phyloP scores from a whole-genome alignment of 2,329 filamentous ascomycete species.

The Epichloe gansuensis region DNA sequence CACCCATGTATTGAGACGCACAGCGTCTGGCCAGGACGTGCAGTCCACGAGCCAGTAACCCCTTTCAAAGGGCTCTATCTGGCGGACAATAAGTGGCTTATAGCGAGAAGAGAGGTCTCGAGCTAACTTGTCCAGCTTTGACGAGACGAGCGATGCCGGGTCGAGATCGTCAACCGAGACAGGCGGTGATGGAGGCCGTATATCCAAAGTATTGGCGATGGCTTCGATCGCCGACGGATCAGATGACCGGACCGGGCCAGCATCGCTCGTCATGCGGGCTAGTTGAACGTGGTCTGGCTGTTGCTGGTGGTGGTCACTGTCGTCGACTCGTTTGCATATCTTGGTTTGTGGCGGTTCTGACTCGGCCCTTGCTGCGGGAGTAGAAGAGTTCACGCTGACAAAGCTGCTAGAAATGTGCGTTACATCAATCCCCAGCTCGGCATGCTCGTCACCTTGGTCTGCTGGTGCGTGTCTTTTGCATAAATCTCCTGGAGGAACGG shows the following conservation, averaged over 20 bases:
- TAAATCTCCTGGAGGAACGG: not conserved
- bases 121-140: constrained; percentile 36
- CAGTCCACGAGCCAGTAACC: constrained; percentile 65
- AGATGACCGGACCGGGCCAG: constrained; percentile 10
- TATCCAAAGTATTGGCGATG: constrained; percentile 28
- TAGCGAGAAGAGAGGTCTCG: constrained; percentile 41
- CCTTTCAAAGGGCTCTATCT: constrained; percentile 47
- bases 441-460: constrained; percentile 1
- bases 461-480: not conserved
- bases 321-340: constrained; percentile 10
- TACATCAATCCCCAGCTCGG: constrained; percentile 10
- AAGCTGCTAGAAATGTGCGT: constrained; percentile 23
- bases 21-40: constrained; percentile 33
- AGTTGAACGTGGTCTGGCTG: constrained; percentile 8
- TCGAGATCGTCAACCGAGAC: constrained; percentile 33
- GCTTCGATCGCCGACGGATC: constrained; percentile 8
- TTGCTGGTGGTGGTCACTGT: constrained; percentile 6
- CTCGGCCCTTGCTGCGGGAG: constrained; percentile 11
- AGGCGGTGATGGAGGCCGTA: constrained; percentile 41
- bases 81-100: constrained; percentile 26
- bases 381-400: constrained; percentile 10
- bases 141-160: constrained; percentile 41
- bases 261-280: constrained; percentile 19
- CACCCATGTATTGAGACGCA: constrained; percentile 45
- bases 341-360: constrained; percentile 21